phyloP scores from a whole-genome alignment of 2,329 filamentous ascomycete species.

The Alternaria arborescens region DNA sequence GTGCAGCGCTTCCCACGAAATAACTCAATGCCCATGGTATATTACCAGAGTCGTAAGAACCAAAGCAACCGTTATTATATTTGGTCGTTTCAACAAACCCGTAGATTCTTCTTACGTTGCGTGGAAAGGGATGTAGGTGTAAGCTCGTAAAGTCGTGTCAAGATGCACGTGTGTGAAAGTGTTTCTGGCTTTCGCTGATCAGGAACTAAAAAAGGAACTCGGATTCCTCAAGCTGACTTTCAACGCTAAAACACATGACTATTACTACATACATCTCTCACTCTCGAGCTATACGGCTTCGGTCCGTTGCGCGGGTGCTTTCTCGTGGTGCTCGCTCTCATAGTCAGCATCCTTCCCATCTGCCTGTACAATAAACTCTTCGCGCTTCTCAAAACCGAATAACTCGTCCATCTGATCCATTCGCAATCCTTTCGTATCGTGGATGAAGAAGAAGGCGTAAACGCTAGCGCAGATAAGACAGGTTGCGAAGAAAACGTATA shows the following conservation, averaged over 20 bases:
- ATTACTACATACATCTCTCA: neutral
- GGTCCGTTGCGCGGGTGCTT: slow-evolving; percentile 11
- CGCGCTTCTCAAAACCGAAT: slow-evolving; percentile 43
- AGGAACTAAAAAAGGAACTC: neutral
- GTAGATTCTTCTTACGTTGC: neutral
- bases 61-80: neutral
- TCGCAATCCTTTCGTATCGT: slow-evolving; percentile 51
- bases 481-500: slow-evolving; percentile 54
- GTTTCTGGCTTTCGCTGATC: neutral
- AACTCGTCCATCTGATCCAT: slow-evolving; percentile 52
- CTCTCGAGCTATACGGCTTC: slow-evolving; percentile 1
- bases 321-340: slow-evolving; percentile 30
- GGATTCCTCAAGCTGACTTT: neutral
- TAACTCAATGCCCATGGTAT: neutral
- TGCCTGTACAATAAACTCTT: slow-evolving; percentile 12
- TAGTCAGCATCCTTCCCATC: slow-evolving; percentile 17
- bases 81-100: neutral
- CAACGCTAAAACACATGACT: neutral
- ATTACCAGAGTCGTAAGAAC: neutral
- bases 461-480: slow-evolving; percentile 48
- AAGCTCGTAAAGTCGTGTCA: neutral
- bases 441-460: slow-evolving; percentile 54
- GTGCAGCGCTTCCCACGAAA: neutral
- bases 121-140: neutral
- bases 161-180: neutral